A percentile compares a stretch with the other conserved stretches of the same genome.
Conservation (phyloP, 2,329 filamentous ascomycete genomes). For the Cytospora piceicola region DNA sequence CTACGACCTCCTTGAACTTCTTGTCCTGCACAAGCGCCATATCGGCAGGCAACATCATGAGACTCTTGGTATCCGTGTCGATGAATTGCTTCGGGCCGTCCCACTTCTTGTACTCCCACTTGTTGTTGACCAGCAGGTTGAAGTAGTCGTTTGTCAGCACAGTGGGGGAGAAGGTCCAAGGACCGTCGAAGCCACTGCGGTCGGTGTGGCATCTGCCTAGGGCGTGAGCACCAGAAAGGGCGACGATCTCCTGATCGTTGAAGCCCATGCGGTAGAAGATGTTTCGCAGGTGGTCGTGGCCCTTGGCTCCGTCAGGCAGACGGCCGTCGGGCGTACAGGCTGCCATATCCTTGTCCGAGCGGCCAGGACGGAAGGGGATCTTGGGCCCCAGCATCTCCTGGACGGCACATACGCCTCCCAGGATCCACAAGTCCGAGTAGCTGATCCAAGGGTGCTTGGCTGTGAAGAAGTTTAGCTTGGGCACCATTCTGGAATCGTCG, state of each 20-base stretch:
- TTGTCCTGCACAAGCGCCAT: slow-evolving; percentile 87
- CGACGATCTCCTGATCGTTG: slow-evolving; percentile 95
- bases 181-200: slow-evolving; percentile 84
- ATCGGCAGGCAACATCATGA: slow-evolving; percentile 98
- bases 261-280: slow-evolving; percentile 99
- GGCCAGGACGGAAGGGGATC: slow-evolving; percentile 88
- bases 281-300: slow-evolving; percentile 78
- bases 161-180: slow-evolving; percentile 91
- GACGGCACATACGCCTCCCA: slow-evolving; percentile 80
- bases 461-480: slow-evolving; percentile 38
- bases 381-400: slow-evolving; percentile 93
- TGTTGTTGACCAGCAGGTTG: slow-evolving; percentile 84
- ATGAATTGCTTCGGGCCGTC: slow-evolving; percentile 85
- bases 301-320: slow-evolving; percentile 72
- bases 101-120: slow-evolving; percentile 93
- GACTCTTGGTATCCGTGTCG: slow-evolving; percentile 80
- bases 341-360: slow-evolving; percentile 74
- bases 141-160: slow-evolving; percentile 95
- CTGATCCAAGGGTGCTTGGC: slow-evolving; percentile 91
- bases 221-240: slow-evolving; percentile 82
- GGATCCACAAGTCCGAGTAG: slow-evolving; percentile 97
- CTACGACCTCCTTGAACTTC: slow-evolving; percentile 76
- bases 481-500: neutral
- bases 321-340: slow-evolving; percentile 95
- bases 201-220: slow-evolving; percentile 89